These are phyloP conservation scores for Kazachstania kunashirensis DNA, from an alignment of 805 yeast genomes.

Conservation along the genomic window DNA sequence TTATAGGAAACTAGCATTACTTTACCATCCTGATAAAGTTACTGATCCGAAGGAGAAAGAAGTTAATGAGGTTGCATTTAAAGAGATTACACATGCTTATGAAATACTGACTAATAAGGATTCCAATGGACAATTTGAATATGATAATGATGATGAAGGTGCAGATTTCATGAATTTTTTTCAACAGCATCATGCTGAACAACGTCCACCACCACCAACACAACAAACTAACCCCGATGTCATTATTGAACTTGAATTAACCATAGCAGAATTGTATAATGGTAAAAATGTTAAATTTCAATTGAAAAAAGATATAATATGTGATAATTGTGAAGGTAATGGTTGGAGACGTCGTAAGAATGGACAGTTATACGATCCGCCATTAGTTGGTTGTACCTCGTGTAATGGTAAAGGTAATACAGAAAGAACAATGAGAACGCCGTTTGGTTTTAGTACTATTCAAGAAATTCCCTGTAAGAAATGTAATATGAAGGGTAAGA, in stretches of 20 bases:
- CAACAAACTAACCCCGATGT: neutral
- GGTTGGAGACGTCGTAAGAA: constrained; percentile 45
- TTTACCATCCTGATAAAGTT: constrained; percentile 85
- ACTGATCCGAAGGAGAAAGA: constrained; percentile 51
- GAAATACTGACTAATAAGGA: constrained; percentile 68
- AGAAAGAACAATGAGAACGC: constrained; percentile 53
- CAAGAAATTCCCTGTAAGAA: constrained; percentile 50
- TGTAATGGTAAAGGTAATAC: constrained; percentile 69
- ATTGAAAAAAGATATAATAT: constrained; percentile 60
- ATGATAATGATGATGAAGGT: constrained; percentile 33
- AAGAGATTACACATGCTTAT: constrained; percentile 79
- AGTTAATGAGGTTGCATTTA: constrained; percentile 68
- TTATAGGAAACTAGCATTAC: constrained; percentile 72
- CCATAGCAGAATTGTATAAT: constrained; percentile 64
- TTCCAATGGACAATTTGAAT: constrained; percentile 29
- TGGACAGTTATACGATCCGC: constrained; percentile 29
- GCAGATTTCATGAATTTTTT: constrained; percentile 74
- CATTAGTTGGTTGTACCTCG: constrained; percentile 45
- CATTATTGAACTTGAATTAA: constrained; percentile 38
- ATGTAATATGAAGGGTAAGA: constrained; percentile 65
- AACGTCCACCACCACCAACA: neutral
- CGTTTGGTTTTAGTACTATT: constrained; percentile 57
- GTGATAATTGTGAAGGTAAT: constrained; percentile 63
- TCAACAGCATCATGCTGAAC: constrained; percentile 12
- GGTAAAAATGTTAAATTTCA: constrained; percentile 74